Base-by-base conservation (phyloP, 2,329 filamentous ascomycete species). In the Sporothrix protearum region DNA sequence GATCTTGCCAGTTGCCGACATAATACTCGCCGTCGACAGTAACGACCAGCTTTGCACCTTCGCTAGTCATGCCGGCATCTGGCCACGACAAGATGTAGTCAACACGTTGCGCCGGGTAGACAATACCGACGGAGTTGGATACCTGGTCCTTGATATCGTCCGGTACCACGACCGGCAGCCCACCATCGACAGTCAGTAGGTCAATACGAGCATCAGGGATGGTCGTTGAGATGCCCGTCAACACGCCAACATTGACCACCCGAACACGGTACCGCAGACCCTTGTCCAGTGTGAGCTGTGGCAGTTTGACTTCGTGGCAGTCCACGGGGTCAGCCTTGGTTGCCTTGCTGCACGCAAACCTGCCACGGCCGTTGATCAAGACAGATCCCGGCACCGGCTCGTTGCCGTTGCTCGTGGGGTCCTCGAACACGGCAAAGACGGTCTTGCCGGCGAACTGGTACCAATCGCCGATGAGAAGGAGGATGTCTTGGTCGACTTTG, bases 381-480 rank as follows among this genome's bases (percentile, higher is more conserved):
- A 86, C 73, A 0, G 82, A 84, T 69, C 85, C 83, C 1, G 84
- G 84, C 9, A 83, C 81, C 2, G 84, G 84, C 82, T 75, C 73
- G 22, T 74, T 68, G 42, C 73, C 74, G 45, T 73, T 59, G 53
- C 68, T 74, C 16, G 67, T 42, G 6, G 39, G 72, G 22, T 74
- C 73, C 10, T 68, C 2, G 25, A 75, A 75, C 2, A 57, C 39
- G 7, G 25, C 69, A 39, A 69, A 67, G 12, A 74, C 47, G 2
- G 45, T n/a, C 19, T 67, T 47, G 16, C 55, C 73, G 1, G 72
- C 5, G 2, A 33, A 49, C 39, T 75, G 74, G 42, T 74, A 92
- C 90, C 90, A 86, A 78, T 93, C 91, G 0, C 89, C 90, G 10
- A 92, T 81, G 0, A 88, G 89, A 33, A 93, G 76, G 1, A 91